Evolutionary conservation across 495 filamentous ascomycete species (phyloP), one percentile per base, ranked within the genome.

Genomic region (Podospora appendiculata): DNA sequence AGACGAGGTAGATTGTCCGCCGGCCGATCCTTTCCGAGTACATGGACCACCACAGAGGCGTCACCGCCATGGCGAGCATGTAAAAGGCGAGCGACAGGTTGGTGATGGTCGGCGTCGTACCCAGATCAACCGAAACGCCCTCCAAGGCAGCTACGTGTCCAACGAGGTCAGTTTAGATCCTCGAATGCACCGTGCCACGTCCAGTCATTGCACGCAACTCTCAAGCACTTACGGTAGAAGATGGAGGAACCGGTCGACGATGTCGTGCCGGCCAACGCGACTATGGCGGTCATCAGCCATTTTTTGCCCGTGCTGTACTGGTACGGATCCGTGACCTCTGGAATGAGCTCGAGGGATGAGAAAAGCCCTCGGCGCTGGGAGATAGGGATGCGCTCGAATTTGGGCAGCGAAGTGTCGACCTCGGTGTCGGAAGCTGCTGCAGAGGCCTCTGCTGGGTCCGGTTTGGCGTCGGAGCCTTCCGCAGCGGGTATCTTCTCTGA

Each of bases 41-140:
- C 3, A 83, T 86, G 3, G 88, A 93, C 91, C 91, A 96, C 89
- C 90, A 96, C 6, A 96, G 78, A 2, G 91, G 91, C 55, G 90
- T 95, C 25, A 96, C 88, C n/a, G 85, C 80, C 89, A 96, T 93
- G 50, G 79, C 72, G 6, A 95, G 77, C 90, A 95, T 92, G 63
- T 94, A 96, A 46, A 95, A 65, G 2, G 91, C 87, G 8, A 94
- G 84, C 6, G 87, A 86, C 43, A 95, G 60, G 62, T 96, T 96
- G 19, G 89, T 82, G 33, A 91, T 73, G 1, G 87, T 85, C 13
- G 80, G 64, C 0, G 80, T 80, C 17, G 84, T 74, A 45, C 83
- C 48, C 25, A 96, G 69, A 32, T 90, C 83, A 10, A 61, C 58
- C 3, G 86, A 66, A 32, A 96, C 83, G 44, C 87, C 75, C 6